Evolutionary conservation across 1,284 basidiomycete species (phyloP).

Genomic region (Cutaneotrichosporon cavernicola): DNA sequence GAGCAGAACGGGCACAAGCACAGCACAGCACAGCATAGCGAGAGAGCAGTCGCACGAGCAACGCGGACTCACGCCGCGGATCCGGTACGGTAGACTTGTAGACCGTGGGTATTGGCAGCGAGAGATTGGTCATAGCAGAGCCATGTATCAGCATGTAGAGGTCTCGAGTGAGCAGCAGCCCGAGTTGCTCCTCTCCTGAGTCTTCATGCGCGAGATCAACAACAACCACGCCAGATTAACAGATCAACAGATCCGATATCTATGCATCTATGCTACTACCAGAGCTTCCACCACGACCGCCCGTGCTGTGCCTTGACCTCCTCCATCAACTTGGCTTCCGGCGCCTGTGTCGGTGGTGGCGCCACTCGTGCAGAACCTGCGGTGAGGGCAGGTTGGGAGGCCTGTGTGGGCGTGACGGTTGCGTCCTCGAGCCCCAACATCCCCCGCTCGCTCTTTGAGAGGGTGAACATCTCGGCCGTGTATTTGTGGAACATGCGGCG

Average conservation of each 20-base stretch:
- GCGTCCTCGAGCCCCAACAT: slow-evolving; percentile 26
- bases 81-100: not conserved
- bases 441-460: slow-evolving; percentile 36
- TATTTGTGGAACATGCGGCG: slow-evolving; percentile 32
- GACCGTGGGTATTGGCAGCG: not conserved
- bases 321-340: not conserved
- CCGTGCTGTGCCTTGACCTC: not conserved
- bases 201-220: not conserved
- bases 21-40: not conserved
- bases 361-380: not conserved
- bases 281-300: not conserved
- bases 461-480: slow-evolving; percentile 32
- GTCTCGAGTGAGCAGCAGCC: not conserved
- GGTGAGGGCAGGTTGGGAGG: not conserved
- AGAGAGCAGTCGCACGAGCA: not conserved
- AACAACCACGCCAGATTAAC: not conserved
- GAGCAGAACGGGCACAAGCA: not conserved
- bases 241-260: not conserved
- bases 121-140: not conserved
- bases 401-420: not conserved
- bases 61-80: not conserved
- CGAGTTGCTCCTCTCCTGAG: not conserved
- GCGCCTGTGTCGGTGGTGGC: not conserved
- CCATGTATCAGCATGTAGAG: not conserved
- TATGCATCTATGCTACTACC: slow-evolving; percentile 8